These are phyloP conservation scores for Neurospora sp. DNA, from an alignment of 495 filamentous ascomycete genomes.

Conservation along the genomic window DNA sequence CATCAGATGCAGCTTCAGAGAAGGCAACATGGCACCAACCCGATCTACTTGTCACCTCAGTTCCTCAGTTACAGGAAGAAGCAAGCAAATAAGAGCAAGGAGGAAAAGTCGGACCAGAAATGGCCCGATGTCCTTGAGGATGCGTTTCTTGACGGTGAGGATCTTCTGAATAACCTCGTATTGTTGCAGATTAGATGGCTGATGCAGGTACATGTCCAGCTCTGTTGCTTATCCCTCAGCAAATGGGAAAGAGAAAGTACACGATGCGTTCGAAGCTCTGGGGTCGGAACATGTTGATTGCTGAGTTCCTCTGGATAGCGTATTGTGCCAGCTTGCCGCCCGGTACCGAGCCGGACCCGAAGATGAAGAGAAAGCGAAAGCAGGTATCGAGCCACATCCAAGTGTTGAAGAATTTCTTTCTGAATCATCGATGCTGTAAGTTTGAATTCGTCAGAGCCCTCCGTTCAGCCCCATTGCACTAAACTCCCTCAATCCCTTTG, in stretches of 20 bases:
- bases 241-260: constrained; percentile 70
- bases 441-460: background rate
- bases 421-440: constrained; percentile 27
- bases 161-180: background rate
- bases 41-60: constrained; percentile 39
- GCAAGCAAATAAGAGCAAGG: constrained; percentile 48
- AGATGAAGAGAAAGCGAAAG: constrained; percentile 53
- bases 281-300: constrained; percentile 88
- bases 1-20: constrained; percentile 10
- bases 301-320: constrained; percentile 61
- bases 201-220: constrained; percentile 38
- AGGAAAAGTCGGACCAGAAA: constrained; percentile 38
- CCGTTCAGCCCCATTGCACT: background rate
- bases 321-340: constrained; percentile 30
- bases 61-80: constrained; percentile 63
- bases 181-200: background rate
- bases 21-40: constrained; percentile 31
- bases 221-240: constrained; percentile 61
- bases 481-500: background rate
- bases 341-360: constrained; percentile 18
- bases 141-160: constrained; percentile 81
- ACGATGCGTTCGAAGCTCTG: constrained; percentile 59
- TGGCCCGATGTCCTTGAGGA: constrained; percentile 82
- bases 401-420: constrained; percentile 74
- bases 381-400: constrained; percentile 96